Evolutionary conservation across 768 basidiomycete species (phyloP).

Genomic region (Tulasnella sp.): DNA sequence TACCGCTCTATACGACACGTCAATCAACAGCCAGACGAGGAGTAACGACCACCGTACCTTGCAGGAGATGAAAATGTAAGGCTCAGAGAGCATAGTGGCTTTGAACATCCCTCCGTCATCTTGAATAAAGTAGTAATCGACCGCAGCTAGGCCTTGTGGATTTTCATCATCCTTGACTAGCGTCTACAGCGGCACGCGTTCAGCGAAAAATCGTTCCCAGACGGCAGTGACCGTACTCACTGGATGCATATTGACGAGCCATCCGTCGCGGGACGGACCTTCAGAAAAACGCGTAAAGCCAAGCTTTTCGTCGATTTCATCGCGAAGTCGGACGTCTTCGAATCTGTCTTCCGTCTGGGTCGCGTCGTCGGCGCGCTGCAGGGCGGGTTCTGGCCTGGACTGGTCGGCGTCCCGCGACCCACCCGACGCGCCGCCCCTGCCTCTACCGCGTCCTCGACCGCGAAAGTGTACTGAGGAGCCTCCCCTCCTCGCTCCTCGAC

Average conservation of each 20-base stretch:
- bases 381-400: slow-evolving; percentile 16
- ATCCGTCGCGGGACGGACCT: slow-evolving; percentile 74
- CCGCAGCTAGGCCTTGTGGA: slow-evolving; percentile 80
- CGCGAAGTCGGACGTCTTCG: slow-evolving; percentile 66
- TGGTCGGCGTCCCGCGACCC: background rate
- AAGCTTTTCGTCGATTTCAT: slow-evolving; percentile 91
- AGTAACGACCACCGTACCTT: slow-evolving; percentile 51
- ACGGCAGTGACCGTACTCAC: slow-evolving; percentile 47
- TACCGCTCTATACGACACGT: slow-evolving; percentile 53
- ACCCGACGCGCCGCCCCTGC: background rate
- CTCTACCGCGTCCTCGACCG: slow-evolving; percentile 21
- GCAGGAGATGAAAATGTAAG: slow-evolving; percentile 91
- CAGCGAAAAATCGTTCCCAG: background rate
- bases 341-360: slow-evolving; percentile 81
- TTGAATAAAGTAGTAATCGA: slow-evolving; percentile 96
- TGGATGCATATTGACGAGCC: slow-evolving; percentile 99
- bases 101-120: slow-evolving; percentile 98
- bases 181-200: slow-evolving; percentile 49
- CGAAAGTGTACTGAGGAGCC: slow-evolving; percentile 14
- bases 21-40: slow-evolving; percentile 20
- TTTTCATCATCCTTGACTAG: slow-evolving; percentile 80
- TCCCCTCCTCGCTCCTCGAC: slow-evolving; percentile 7
- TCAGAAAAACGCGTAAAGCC: slow-evolving; percentile 82
- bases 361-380: slow-evolving; percentile 60
- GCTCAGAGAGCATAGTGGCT: slow-evolving; percentile 85